Evolutionary conservation across 768 basidiomycete genomes (phyloP).

Genomic region (Hygrophorus pudorinus): DNA sequence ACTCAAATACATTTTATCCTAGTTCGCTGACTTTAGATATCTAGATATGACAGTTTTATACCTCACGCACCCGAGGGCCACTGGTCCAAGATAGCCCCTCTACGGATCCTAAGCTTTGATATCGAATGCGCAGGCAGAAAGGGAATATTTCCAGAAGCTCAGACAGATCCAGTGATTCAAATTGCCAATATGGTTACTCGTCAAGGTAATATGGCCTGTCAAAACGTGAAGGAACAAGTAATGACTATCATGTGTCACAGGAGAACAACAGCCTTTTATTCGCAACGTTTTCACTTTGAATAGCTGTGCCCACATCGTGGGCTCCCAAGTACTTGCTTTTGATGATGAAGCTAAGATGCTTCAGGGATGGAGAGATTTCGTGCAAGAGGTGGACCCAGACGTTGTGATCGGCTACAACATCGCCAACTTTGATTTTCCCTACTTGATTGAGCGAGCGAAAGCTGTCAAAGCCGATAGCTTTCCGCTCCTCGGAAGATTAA

Average conservation of each 20-base stretch:
- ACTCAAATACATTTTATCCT: background rate
- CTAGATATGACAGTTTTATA: constrained; percentile 74
- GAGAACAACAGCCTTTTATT: constrained; percentile 88
- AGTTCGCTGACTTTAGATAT: background rate
- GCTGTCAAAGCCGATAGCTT: constrained; percentile 65
- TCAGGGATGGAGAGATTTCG: constrained; percentile 80
- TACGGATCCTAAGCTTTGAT: constrained; percentile 94
- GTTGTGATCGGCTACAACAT: constrained; percentile 97
- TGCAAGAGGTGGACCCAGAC: constrained; percentile 87
- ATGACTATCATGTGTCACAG: constrained; percentile 27
- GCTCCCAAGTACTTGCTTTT: constrained; percentile 90
- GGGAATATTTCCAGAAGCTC: constrained; percentile 92
- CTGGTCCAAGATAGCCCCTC: constrained; percentile 88
- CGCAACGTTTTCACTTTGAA: constrained; percentile 96
- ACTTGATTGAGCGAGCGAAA: constrained; percentile 86
- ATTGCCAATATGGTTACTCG: constrained; percentile 99
- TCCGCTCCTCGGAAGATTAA: constrained; percentile 65
- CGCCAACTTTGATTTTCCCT: constrained; percentile 91
- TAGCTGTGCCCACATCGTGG: constrained; percentile 89
- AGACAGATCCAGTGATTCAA: constrained; percentile 90
- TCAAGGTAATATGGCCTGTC: constrained; percentile 54
- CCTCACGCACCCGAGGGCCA: constrained; percentile 88
- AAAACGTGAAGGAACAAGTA: background rate
- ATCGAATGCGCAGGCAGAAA: constrained; percentile 98
- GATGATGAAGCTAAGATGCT: constrained; percentile 68